Conservation (phyloP, 1,284 basidiomycete genomes). For the Stygiomarasmius scandens region DNA sequence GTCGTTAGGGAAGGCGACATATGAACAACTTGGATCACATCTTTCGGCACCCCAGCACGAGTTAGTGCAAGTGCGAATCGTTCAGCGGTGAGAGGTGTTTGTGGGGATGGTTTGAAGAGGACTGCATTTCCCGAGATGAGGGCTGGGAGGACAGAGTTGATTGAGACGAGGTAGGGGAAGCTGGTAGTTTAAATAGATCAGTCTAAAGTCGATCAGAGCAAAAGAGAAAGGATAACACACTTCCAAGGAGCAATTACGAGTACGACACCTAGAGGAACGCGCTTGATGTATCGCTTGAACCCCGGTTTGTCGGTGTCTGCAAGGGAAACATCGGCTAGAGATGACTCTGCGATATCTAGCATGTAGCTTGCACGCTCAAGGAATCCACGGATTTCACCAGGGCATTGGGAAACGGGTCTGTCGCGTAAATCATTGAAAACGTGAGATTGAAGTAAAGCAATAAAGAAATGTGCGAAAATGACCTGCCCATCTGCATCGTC, state of each 20-base stretch:
- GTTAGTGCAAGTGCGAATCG: slow-evolving; percentile 72
- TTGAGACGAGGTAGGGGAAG: slow-evolving; percentile 86
- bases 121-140: slow-evolving; percentile 89
- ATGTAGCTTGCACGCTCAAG: slow-evolving; percentile 84
- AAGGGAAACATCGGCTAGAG: slow-evolving; percentile 78
- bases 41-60: slow-evolving; percentile 76
- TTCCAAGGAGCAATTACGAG: slow-evolving; percentile 90
- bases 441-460: slow-evolving; percentile 1
- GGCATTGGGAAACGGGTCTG: slow-evolving; percentile 77
- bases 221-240: slow-evolving; percentile 47
- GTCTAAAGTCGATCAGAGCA: slow-evolving; percentile 6
- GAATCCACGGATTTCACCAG: slow-evolving; percentile 83
- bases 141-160: slow-evolving; percentile 91
- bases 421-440: not conserved
- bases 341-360: slow-evolving; percentile 79
- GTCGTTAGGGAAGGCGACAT: slow-evolving; percentile 69
- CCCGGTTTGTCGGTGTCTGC: slow-evolving; percentile 80
- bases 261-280: slow-evolving; percentile 86
- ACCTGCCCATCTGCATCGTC: slow-evolving; percentile 81
- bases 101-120: slow-evolving; percentile 92
- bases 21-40: slow-evolving; percentile 82
- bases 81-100: slow-evolving; percentile 89
- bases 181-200: slow-evolving; percentile 38
- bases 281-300: slow-evolving; percentile 81
- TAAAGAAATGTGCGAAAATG: slow-evolving; percentile 22